phyloP scores from a whole-genome alignment of 1,139 yeast species.

The Suhomyces bokatorum region DNA sequence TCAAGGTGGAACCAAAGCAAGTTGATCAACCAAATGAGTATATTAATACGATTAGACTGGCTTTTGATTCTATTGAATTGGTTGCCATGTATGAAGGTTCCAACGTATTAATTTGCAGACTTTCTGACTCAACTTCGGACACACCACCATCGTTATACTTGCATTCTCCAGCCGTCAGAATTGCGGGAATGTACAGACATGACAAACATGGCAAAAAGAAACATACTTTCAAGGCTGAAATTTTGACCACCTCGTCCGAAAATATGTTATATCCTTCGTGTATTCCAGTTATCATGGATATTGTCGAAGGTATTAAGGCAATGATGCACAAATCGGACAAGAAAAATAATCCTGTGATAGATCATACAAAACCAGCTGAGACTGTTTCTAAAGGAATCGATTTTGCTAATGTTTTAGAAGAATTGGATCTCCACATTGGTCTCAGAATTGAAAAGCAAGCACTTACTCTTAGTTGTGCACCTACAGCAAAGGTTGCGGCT shows the following conservation, averaged over 20 bases:
- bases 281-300: slow-evolving; percentile 72
- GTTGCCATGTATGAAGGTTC: slow-evolving; percentile 69
- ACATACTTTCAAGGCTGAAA: slow-evolving; percentile 53
- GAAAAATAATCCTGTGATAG: not conserved
- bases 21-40: slow-evolving; percentile 16
- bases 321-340: slow-evolving; percentile 29
- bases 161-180: slow-evolving; percentile 75
- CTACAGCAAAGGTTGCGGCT: slow-evolving; percentile 90
- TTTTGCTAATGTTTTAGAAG: slow-evolving; percentile 42
- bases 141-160: slow-evolving; percentile 58
- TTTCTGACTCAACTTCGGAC: slow-evolving; percentile 43
- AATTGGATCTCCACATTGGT: slow-evolving; percentile 64
- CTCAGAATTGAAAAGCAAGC: slow-evolving; percentile 71
- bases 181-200: slow-evolving; percentile 42
- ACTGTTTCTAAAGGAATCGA: slow-evolving; percentile 19
- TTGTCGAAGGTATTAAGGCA: slow-evolving; percentile 47
- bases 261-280: slow-evolving; percentile 71
- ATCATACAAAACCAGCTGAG: not conserved
- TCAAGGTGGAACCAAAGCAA: not conserved
- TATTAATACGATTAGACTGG: slow-evolving; percentile 27
- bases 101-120: slow-evolving; percentile 53
- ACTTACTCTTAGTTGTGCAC: slow-evolving; percentile 82
- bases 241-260: slow-evolving; percentile 68
- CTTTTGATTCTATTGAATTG: slow-evolving; percentile 51
- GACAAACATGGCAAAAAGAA: slow-evolving; percentile 28